Base-by-base conservation (phyloP, 208 protist genomes). In the Acanthamoeba sp. region DNA sequence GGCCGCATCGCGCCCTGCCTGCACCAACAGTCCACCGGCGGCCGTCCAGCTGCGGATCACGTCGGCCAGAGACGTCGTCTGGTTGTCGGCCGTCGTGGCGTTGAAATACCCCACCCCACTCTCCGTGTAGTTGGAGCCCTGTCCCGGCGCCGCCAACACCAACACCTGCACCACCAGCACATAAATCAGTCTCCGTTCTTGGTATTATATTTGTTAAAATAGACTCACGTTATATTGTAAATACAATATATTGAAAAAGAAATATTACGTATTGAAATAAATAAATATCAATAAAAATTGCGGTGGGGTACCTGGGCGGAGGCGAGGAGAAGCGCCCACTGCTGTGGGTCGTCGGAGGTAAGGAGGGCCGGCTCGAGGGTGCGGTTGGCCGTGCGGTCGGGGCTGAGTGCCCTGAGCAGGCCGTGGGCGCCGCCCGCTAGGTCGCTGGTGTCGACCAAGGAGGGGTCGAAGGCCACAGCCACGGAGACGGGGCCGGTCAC, bases 101-200 rank as follows among this genome's bases (percentile, higher is more conserved):
- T 73, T 82, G 38, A 82, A 50, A 22, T 82, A 82, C 36, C 36
- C 71, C 29, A 50, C 38, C 1, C 7, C 71, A 7, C 38, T 48
- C 71, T 50, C 71, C 3, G 6, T 20, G 16, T 82, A 40, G 40
- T 82, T 50, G 38, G 40, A 50, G 36, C 71, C 71, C 24, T 82
- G 71, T 1, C 71, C 71, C 4, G 71, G 71, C 29, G 71, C 71
- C 38, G 38, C 38, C 22, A 82, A 38, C 9, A 82, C 38, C 36
- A 82, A n/a, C 38, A 82, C 71, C 71, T 82, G 69, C 57, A 64
- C 27, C n/a, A n/a, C n/a, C n/a, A n/a, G n/a, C n/a, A n/a, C n/a
- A n/a, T n/a, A n/a, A n/a, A n/a, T n/a, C n/a, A n/a, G n/a, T n/a
- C n/a, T n/a, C n/a, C n/a, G n/a, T n/a, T n/a, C n/a, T n/a, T n/a